Evolutionary conservation across 2,329 filamentous ascomycete species (phyloP), one percentile per base, ranked within the genome.

Genomic region (Talaromyces verruculosus): DNA sequence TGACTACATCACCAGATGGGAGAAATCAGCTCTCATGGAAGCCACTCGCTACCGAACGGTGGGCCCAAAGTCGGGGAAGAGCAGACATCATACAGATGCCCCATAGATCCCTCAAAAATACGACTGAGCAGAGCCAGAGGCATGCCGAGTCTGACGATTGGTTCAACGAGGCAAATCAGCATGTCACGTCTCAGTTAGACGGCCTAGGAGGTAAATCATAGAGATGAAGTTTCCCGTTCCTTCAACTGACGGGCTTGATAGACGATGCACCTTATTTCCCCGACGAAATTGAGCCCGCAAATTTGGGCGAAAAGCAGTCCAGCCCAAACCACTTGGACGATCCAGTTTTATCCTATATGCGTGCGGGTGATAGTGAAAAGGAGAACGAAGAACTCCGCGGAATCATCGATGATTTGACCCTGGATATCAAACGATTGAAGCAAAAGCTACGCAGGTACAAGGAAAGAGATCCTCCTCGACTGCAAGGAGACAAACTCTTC

Each of bases 331-430:
- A 67, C 47, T 17, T 47, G 8, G 69, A 70, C 69, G 76, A 53
- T 43, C 78, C 79, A 2, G 85, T 67, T 33, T 59, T 67, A 10
- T 65, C 63, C 33, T 65, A 67, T 41, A 67, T 67, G 63, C 61
- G 63, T 13, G 39, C 19, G 5, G 65, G 59, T 47, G 22, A 77
- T 22, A 86, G 79, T 72, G 81, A 80, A 35, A 91, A 87, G 73
- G 89, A 88, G 61, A 87, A 86, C 33, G 91, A 91, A 65, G 91
- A 93, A 65, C 93, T 88, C 67, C 84, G 92, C 57, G 90, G 90
- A 69, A 91, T 96, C 17, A 96, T 96, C 58, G 92, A 96, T 72
- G 92, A 96, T 74, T 78, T 96, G 66, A 96, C 92, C 0, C 82
- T 96, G 30, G 90, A 93, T 73, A 96, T 95, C 74, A 91, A 92